Evolutionary conservation across 2,329 filamentous ascomycete species (phyloP).

Genomic region (Atkinsonella hypoxylon): DNA sequence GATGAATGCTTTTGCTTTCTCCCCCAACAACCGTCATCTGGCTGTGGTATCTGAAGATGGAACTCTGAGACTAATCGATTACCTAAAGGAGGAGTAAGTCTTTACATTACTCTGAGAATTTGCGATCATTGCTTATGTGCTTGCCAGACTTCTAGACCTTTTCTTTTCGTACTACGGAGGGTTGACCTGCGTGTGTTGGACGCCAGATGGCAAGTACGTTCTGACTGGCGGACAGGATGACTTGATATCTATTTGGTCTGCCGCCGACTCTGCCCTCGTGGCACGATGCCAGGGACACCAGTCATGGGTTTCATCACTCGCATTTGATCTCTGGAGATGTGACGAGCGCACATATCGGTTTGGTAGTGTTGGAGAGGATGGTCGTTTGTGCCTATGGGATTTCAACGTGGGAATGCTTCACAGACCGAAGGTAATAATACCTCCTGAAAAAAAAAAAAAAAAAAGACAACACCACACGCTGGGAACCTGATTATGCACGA

Average conservation of each 20-base stretch:
- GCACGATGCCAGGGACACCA: constrained; percentile 91
- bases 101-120: background rate
- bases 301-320: constrained; percentile 87
- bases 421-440: constrained; percentile 50
- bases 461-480: background rate
- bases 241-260: constrained; percentile 88
- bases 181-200: constrained; percentile 90
- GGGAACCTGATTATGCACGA: background rate
- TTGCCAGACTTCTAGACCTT: constrained; percentile 61
- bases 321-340: constrained; percentile 94
- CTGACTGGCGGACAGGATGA: constrained; percentile 94
- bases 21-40: constrained; percentile 74
- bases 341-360: constrained; percentile 93
- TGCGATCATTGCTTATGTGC: constrained; percentile 6
- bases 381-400: constrained; percentile 85
- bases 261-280: constrained; percentile 71
- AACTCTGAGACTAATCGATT: constrained; percentile 80
- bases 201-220: constrained; percentile 90
- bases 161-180: constrained; percentile 91
- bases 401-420: constrained; percentile 96
- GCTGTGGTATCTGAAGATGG: constrained; percentile 90
- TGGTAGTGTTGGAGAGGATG: constrained; percentile 90
- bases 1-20: constrained; percentile 86
- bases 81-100: constrained; percentile 72
- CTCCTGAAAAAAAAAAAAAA: background rate